A percentile compares a stretch with the other conserved stretches of the same genome.
Evolutionary conservation across 495 filamentous ascomycete genomes (phyloP).

Genomic region (Niebla homalea): DNA sequence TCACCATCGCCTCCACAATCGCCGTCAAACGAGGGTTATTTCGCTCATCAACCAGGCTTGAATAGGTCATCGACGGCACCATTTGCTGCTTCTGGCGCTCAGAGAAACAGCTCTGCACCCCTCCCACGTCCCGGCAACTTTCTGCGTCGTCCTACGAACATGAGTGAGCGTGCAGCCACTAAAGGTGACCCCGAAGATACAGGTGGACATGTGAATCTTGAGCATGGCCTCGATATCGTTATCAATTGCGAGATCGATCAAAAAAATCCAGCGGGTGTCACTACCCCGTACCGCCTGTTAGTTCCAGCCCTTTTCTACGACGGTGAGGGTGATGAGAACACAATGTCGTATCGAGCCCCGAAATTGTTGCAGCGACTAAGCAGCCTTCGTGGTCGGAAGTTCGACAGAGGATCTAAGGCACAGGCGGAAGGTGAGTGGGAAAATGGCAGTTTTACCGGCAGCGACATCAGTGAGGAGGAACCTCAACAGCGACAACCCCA

Average conservation of each 20-base stretch:
- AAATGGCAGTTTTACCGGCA: constrained; percentile 9
- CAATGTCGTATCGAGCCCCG: constrained; percentile 4
- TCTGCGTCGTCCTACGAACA: constrained; percentile 59
- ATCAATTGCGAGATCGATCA: constrained; percentile 79
- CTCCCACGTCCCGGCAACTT: constrained; percentile 38
- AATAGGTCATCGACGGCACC: constrained; percentile 10
- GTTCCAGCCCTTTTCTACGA: constrained; percentile 59
- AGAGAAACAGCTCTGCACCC: constrained; percentile 11
- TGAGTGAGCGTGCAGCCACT: constrained; percentile 44
- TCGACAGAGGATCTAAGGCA: constrained; percentile 2
- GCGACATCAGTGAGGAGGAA: constrained; percentile 8
- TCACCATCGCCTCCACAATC: constrained; percentile 15
- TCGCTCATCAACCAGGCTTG: constrained; percentile 12
- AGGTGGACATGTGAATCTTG: constrained; percentile 43
- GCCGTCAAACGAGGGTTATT: constrained; percentile 27
- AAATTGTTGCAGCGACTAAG: constrained; percentile 9
- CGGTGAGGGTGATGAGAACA: constrained; percentile 27
- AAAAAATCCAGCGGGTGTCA: constrained; percentile 77
- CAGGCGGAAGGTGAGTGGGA: constrained; percentile 15
- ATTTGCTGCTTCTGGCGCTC: background rate
- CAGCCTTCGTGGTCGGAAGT: constrained; percentile 8
- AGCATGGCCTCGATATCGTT: constrained; percentile 69
- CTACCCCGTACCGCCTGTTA: constrained; percentile 71
- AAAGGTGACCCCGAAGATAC: constrained; percentile 24
- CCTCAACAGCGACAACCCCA: background rate